A percentile compares a stretch with the other conserved stretches of the same genome.
Evolutionary conservation across 73 alveolate species (phyloP).

Genomic region (Paramecium sexaurelia): DNA sequence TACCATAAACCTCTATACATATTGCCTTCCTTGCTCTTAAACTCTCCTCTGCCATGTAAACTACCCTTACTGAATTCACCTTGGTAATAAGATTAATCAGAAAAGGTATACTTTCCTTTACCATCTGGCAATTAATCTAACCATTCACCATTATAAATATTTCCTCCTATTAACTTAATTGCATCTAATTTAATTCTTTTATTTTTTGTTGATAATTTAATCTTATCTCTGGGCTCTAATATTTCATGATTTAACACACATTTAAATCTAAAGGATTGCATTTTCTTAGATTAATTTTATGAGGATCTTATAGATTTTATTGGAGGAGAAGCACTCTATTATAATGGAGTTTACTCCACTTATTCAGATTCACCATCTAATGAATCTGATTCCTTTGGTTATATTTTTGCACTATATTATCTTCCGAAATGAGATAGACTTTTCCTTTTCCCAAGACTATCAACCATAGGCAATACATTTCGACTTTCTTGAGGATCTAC

Average conservation of each 20-base stretch:
- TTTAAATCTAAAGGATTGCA: not conserved
- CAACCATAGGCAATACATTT: not conserved
- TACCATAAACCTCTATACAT: slow-evolving; percentile 79
- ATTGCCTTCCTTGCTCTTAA: slow-evolving; percentile 66
- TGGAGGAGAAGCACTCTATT: not conserved
- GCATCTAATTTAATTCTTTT: slow-evolving; percentile 3
- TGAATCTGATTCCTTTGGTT: not conserved
- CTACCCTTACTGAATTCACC: slow-evolving; percentile 76
- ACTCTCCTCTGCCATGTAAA: slow-evolving; percentile 76
- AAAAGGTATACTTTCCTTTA: slow-evolving; percentile 73
- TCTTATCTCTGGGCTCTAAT: not conserved
- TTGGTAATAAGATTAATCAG: slow-evolving; percentile 72
- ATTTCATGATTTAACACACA: slow-evolving; percentile 39
- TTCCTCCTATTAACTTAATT: slow-evolving; percentile 24
- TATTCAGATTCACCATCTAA: not conserved
- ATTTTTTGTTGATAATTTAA: not conserved
- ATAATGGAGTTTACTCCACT: not conserved
- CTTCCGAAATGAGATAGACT: slow-evolving; percentile 7
- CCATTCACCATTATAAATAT: slow-evolving; percentile 42
- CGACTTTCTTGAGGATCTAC: not conserved
- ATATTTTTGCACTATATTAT: not conserved
- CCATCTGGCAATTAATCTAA: slow-evolving; percentile 60
- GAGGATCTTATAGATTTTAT: not conserved
- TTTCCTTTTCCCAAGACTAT: not conserved
- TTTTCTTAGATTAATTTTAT: not conserved